Evolutionary conservation across 2,329 filamentous ascomycete genomes (phyloP), one percentile per base, ranked within the genome.

Genomic region (Aureobasidium sp.): DNA sequence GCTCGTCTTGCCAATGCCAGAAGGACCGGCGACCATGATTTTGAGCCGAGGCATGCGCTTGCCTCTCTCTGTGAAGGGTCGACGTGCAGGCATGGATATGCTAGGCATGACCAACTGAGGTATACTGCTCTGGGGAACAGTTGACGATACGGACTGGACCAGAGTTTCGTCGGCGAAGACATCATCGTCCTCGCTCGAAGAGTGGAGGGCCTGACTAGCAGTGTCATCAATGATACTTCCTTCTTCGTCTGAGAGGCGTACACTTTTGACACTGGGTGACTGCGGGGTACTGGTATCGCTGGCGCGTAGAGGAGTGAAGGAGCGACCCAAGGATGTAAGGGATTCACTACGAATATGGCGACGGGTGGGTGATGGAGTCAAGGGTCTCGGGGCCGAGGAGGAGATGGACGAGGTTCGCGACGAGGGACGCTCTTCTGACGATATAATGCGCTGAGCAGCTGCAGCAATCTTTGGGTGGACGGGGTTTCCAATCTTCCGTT

Each of bases 91-190:
- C 84, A 99, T 94, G 65, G 85, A 87, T 69, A 99, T 87, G 70
- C 91, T 96, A 5, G 94, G 94, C 94, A 99, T 99, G 64, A 99
- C 90, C n/a, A 99, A 82, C 74, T 97, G 92, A 27, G 88, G 88
- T 44, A 77, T 70, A 34, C 47, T 45, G 79, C 81, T 48, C 65
- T 63, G 58, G 67, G 68, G 29, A 66, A 68, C 60, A 11, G 39
- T 29, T n/a, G 52, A 5, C 3, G 22, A 36, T 12, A 17, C 77
- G 75, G 63, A 48, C 34, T 69, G 68, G 20, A 41, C 27, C 25
- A 60, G 36, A 25, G 68, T 76, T 69, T 70, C 77, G 74, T 76
- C 74, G 11, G 69, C 68, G 9, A 72, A 71, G 8, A 78, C 80
- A 71, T 83, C 86, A 70, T 84, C 78, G 67, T 86, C 77, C 65